Conservation (phyloP, 305 asterid species). For the Stenogyne calaminthoides region DNA sequence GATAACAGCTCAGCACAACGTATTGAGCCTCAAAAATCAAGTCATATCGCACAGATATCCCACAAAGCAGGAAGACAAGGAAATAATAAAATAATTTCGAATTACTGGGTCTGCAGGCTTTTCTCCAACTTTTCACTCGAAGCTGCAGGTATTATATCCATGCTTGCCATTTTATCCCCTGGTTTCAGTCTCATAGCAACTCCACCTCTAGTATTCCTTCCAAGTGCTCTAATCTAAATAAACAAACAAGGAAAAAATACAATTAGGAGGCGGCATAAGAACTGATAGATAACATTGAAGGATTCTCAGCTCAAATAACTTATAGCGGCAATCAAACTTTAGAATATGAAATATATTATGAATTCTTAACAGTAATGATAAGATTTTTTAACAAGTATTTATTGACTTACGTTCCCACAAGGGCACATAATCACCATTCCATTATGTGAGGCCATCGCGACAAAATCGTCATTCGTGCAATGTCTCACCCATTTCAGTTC, state of each 20-base stretch:
- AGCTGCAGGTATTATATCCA: conserved; percentile 89
- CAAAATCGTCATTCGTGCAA: conserved; percentile 87
- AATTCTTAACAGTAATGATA: neutral
- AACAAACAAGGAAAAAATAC: conserved; percentile 20
- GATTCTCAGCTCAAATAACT: conserved; percentile 18
- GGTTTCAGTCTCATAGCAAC: conserved; percentile 88
- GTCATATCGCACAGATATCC: neutral
- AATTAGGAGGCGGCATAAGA: conserved; percentile 6
- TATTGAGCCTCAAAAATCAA: conserved; percentile 7
- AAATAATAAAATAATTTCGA: neutral
- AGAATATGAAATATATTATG: conserved; percentile 15
- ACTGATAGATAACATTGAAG: conserved; percentile 8
- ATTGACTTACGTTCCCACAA: conserved; percentile 70
- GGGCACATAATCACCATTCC: conserved; percentile 86
- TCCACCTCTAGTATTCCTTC: conserved; percentile 93
- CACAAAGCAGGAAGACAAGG: neutral
- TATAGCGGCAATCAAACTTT: neutral
- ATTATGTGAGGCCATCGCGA: conserved; percentile 97
- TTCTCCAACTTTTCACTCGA: conserved; percentile 55
- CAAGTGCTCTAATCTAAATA: conserved; percentile 84
- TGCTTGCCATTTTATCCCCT: conserved; percentile 91
- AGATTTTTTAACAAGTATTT: neutral
- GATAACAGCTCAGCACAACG: neutral
- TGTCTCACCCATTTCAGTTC: conserved; percentile 92
- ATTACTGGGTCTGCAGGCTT: conserved; percentile 46